Base-by-base conservation (phyloP, 192 early-diverging fungal genomes). In the Gryganskiella cystojenkinii region DNA sequence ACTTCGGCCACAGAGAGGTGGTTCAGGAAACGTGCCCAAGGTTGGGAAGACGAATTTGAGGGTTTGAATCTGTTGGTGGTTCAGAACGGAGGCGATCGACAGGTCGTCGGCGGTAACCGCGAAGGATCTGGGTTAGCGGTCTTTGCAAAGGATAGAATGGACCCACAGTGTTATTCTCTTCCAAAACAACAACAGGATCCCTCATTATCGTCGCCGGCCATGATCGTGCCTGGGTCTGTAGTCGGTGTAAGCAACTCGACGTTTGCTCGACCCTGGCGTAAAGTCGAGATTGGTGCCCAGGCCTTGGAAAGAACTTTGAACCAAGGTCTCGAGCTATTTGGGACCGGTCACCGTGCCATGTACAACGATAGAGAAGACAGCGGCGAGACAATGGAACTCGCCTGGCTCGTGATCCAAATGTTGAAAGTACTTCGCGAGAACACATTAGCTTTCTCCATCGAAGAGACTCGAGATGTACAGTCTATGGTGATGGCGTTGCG, bases 171-270 rank as follows among this genome's bases (percentile, higher is more conserved):
- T n/a, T n/a, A n/a, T n/a, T n/a, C n/a, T n/a, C n/a, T n/a, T n/a
- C n/a, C n/a, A n/a, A n/a, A n/a, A n/a, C n/a, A n/a, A n/a, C n/a
- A n/a, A n/a, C n/a, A n/a, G n/a, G n/a, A n/a, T n/a, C n/a, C n/a
- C n/a, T n/a, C n/a, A n/a, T n/a, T n/a, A n/a, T n/a, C n/a, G n/a
- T n/a, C n/a, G n/a, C n/a, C n/a, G 37, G 37, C 13, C 13, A 5
- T 40, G 20, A 58, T 64, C 5, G 0, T 46, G 27, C 55, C 61
- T 11, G 47, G 49, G 4, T 59, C 55, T 17, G 47, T 78, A 5
- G 66, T 68, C 15, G 74, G 85, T 20, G 58, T 86, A 11, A 84
- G 83, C 27, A 86, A 86, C 28, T 83, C 81, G 17, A 61, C 78
- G 2, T 78, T 84, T 42, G 15, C 34, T 11, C 51, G 53, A 3